phyloP scores from a whole-genome alignment of 2,329 filamentous ascomycete species.

The Calonectria montana region DNA sequence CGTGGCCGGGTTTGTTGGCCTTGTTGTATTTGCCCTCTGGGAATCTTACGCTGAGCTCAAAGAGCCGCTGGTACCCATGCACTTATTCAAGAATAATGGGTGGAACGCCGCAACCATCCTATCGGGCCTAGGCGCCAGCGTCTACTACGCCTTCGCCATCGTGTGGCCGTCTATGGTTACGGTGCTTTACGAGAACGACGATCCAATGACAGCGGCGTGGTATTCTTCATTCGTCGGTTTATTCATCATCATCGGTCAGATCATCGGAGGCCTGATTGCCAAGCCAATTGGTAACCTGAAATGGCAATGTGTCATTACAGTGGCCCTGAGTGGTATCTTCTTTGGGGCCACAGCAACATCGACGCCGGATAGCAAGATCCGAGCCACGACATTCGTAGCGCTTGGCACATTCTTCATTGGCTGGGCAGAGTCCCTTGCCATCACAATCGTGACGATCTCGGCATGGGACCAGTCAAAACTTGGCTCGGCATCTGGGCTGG shows the following conservation, averaged over 20 bases:
- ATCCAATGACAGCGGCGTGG: slow-evolving; percentile 39
- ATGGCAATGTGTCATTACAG: slow-evolving; percentile 46
- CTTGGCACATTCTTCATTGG: slow-evolving; percentile 50
- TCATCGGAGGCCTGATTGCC: slow-evolving; percentile 40
- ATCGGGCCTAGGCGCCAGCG: slow-evolving; percentile 49
- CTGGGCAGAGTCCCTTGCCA: slow-evolving; percentile 49
- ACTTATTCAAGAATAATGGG: slow-evolving; percentile 47
- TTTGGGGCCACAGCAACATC: slow-evolving; percentile 45
- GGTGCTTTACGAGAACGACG: slow-evolving; percentile 44
- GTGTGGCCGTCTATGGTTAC: slow-evolving; percentile 51
- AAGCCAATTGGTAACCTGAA: slow-evolving; percentile 46
- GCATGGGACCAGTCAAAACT: slow-evolving; percentile 49
- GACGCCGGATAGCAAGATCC: slow-evolving; percentile 40
- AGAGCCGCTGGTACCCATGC: slow-evolving; percentile 51
- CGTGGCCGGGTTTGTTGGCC: slow-evolving; percentile 39
- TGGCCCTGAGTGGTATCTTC: slow-evolving; percentile 44
- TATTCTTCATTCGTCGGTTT: slow-evolving; percentile 42
- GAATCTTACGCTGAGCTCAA: slow-evolving; percentile 42
- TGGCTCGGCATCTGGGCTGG: slow-evolving; percentile 49
- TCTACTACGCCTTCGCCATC: slow-evolving; percentile 52
- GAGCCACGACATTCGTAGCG: slow-evolving; percentile 43
- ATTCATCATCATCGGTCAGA: slow-evolving; percentile 43
- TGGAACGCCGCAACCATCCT: slow-evolving; percentile 47
- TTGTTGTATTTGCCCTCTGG: slow-evolving; percentile 42
- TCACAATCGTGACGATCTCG: slow-evolving; percentile 49